A percentile compares a stretch with the other conserved stretches of the same genome.
phyloP scores from a whole-genome alignment of 495 filamentous ascomycete species.

The Acidiella bohemica region DNA sequence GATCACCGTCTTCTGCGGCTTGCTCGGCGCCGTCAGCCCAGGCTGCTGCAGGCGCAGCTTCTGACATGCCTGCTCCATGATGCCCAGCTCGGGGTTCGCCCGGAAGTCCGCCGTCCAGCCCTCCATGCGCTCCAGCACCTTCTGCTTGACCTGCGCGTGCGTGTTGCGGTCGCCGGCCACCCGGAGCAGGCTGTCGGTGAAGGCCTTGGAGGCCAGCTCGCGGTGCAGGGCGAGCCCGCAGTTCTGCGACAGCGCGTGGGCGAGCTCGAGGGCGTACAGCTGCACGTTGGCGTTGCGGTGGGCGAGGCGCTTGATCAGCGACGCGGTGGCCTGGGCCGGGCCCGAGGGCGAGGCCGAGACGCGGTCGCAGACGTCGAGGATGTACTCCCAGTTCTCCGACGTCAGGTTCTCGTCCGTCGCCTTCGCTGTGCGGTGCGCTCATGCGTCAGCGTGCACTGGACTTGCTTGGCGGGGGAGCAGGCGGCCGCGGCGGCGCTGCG shows the following conservation, averaged over 20 bases:
- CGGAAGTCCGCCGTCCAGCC: conserved; percentile 95
- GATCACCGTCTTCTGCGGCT: conserved; percentile 80
- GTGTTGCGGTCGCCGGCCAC: conserved; percentile 87
- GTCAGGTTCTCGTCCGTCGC: conserved; percentile 98
- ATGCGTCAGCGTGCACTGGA: background rate
- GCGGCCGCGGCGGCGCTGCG: conserved; percentile 8
- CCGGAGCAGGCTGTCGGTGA: conserved; percentile 86
- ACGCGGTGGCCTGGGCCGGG: conserved; percentile 84
- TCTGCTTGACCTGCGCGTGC: conserved; percentile 89
- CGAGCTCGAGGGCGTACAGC: conserved; percentile 93
- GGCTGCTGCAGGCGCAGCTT: conserved; percentile 80
- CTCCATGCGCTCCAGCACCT: conserved; percentile 91
- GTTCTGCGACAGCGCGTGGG: conserved; percentile 89
- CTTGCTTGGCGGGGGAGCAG: background rate
- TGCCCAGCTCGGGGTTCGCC: conserved; percentile 79
- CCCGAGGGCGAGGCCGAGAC: conserved; percentile 54
- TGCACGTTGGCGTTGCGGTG: conserved; percentile 99
- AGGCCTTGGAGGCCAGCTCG: conserved; percentile 85
- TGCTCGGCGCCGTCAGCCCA: conserved; percentile 79
- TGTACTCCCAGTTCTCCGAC: conserved; percentile 95
- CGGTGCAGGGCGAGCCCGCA: conserved; percentile 84
- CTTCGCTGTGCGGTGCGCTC: conserved; percentile 56
- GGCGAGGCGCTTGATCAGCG: conserved; percentile 88
- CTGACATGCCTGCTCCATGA: conserved; percentile 93
- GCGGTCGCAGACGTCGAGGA: conserved; percentile 96